A percentile compares a stretch with the other conserved stretches of the same genome.
Conservation (phyloP, 2,329 filamentous ascomycete genomes). For the Emergomyces pasteurianus region DNA sequence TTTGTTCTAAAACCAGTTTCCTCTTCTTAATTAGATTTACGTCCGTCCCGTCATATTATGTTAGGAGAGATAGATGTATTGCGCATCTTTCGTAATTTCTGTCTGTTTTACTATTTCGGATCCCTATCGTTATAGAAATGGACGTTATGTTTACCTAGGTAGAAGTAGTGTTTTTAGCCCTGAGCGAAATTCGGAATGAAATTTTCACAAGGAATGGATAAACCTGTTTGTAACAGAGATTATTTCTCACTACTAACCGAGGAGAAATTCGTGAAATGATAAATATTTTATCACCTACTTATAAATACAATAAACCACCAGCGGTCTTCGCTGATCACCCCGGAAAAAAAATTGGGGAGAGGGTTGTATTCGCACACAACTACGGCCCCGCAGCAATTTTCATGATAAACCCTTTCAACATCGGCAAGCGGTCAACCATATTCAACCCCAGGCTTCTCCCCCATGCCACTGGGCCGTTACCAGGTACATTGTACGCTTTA, state of each 20-base stretch:
- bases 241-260: background rate
- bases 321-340: too few species aligned
- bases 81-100: background rate
- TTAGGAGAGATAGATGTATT: background rate
- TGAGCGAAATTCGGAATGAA: background rate
- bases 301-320: background rate
- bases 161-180: background rate
- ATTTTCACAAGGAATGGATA: background rate
- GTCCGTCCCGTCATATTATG: background rate
- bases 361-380: background rate
- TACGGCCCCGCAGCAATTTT: slow-evolving; percentile 39
- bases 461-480: slow-evolving; percentile 66
- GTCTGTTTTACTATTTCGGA: background rate
- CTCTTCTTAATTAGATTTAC: background rate
- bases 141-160: too few species aligned
- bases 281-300: background rate
- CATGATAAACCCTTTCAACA: slow-evolving; percentile 82
- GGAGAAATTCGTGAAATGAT: background rate
- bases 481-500: slow-evolving; percentile 69
- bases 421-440: slow-evolving; percentile 60
- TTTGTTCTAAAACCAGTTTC: background rate
- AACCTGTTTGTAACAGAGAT: background rate
- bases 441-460: slow-evolving; percentile 64
- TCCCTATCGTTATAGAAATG: background rate
- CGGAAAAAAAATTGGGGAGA: too few species aligned